These are phyloP conservation scores for Jamesozyma piceae DNA, from an alignment of 805 yeast species.

Conservation along the genomic window DNA sequence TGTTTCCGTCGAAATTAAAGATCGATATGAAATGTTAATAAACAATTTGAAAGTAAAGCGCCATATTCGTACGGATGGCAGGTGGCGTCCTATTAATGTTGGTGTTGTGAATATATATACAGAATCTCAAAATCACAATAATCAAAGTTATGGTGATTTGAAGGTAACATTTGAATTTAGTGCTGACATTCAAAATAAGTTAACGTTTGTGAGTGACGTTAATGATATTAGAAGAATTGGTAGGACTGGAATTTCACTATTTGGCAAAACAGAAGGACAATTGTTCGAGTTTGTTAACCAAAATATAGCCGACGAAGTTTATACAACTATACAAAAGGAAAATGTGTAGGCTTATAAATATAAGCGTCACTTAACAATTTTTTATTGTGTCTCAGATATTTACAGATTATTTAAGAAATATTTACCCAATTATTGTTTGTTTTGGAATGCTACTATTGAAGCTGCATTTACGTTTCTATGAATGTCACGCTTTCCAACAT, in stretches of 20 bases:
- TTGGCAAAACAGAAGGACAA: slow-evolving; percentile 8
- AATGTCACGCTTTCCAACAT: slow-evolving; percentile 88
- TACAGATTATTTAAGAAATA: neutral
- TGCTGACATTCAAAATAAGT: neutral
- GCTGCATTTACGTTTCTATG: slow-evolving; percentile 76
- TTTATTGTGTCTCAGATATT: neutral
- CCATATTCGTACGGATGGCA: slow-evolving; percentile 10
- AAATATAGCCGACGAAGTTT: slow-evolving; percentile 17
- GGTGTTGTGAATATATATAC: slow-evolving; percentile 14
- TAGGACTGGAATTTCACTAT: slow-evolving; percentile 19
- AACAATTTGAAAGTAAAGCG: slow-evolving; percentile 18
- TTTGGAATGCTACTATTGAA: slow-evolving; percentile 42
- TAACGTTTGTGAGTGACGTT: slow-evolving; percentile 8
- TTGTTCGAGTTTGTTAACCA: slow-evolving; percentile 22
- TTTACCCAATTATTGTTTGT: neutral
- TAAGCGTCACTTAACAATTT: neutral
- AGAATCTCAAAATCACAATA: slow-evolving; percentile 9
- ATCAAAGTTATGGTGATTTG: neutral
- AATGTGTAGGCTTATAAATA: neutral
- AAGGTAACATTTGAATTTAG: slow-evolving; percentile 12
- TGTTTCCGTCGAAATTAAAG: slow-evolving; percentile 4
- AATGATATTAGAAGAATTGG: slow-evolving; percentile 18
- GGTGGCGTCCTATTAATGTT: slow-evolving; percentile 14
- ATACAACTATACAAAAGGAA: slow-evolving; percentile 7
- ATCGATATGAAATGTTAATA: slow-evolving; percentile 8